Evolutionary conservation across 768 basidiomycete genomes (phyloP).

Genomic region (Trichaptum fuscoviolaceum): DNA sequence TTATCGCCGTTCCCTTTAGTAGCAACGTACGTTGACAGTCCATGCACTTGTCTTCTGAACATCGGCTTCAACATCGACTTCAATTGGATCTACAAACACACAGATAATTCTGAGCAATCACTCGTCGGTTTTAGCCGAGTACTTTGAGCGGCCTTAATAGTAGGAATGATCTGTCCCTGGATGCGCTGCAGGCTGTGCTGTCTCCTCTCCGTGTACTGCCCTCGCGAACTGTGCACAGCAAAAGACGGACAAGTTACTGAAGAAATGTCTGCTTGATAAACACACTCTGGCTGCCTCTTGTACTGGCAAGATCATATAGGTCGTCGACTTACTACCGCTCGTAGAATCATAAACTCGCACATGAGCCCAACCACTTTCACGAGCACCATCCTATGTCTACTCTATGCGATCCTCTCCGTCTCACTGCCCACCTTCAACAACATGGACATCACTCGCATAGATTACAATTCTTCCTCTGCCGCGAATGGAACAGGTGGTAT

Average conservation of each 20-base stretch:
- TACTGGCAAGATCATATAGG: neutral
- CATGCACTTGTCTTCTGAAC: no score
- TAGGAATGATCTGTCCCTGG: no score
- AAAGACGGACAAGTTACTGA: neutral
- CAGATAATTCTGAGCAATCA: no score
- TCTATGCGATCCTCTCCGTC: neutral
- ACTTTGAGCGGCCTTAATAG: no score
- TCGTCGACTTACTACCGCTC: neutral
- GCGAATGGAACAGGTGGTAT: neutral
- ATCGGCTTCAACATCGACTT: no score
- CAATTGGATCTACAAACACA: no score
- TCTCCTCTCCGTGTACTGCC: no score
- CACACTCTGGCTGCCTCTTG: neutral
- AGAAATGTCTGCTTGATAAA: neutral
- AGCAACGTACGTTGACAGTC: no score
- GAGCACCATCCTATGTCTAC: neutral
- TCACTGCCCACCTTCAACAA: neutral
- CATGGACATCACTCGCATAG: neutral
- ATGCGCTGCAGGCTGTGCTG: no score
- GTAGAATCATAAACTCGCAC: neutral
- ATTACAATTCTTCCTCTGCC: neutral
- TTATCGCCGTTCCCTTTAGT: no score
- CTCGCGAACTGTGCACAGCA: no score
- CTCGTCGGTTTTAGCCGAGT: no score
- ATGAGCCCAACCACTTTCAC: neutral